Conservation (phyloP, 305 asterid genomes). For the Fraxinus platypoda region DNA sequence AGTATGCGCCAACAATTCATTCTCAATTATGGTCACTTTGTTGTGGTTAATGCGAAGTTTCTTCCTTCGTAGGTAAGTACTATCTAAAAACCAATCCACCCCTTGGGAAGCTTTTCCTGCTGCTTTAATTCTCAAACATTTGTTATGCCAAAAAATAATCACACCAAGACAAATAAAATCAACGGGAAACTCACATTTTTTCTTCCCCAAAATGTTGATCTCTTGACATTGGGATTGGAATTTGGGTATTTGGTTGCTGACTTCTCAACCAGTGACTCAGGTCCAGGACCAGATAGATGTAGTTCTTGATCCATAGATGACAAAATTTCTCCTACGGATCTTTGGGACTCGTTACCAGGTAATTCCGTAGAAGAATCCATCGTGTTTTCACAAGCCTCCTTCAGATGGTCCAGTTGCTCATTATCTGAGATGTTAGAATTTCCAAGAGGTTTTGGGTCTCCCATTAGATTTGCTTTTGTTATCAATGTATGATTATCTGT, state of each 20-base stretch:
- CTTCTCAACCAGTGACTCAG: slow-evolving; percentile 58
- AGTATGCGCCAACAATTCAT: slow-evolving; percentile 5
- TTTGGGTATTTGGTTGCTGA: slow-evolving; percentile 44
- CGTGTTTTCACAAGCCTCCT: slow-evolving; percentile 41
- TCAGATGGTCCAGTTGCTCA: slow-evolving; percentile 60
- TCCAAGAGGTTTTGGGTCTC: slow-evolving; percentile 43
- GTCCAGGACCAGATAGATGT: slow-evolving; percentile 55
- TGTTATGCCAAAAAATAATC: slow-evolving; percentile 5
- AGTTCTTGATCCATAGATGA: slow-evolving; percentile 75
- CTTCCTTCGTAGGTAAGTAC: slow-evolving; percentile 7
- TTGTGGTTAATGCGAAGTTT: slow-evolving; percentile 14
- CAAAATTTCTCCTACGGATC: slow-evolving; percentile 76
- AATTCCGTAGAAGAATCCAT: slow-evolving; percentile 48
- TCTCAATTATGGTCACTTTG: slow-evolving; percentile 10
- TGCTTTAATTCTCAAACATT: slow-evolving; percentile 13
- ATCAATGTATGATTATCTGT: slow-evolving; percentile 37
- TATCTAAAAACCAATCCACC: slow-evolving; percentile 13
- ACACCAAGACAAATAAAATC: slow-evolving; percentile 3
- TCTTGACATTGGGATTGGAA: slow-evolving; percentile 58
- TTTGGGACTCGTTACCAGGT: slow-evolving; percentile 63
- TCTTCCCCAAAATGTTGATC: slow-evolving; percentile 87
- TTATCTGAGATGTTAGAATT: slow-evolving; percentile 46
- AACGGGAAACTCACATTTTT: slow-evolving; percentile 61
- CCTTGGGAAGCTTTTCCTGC: neutral
- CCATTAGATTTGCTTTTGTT: slow-evolving; percentile 39